Conservation (phyloP, 2,329 filamentous ascomycete genomes). For the Diplocarpon rosae region DNA sequence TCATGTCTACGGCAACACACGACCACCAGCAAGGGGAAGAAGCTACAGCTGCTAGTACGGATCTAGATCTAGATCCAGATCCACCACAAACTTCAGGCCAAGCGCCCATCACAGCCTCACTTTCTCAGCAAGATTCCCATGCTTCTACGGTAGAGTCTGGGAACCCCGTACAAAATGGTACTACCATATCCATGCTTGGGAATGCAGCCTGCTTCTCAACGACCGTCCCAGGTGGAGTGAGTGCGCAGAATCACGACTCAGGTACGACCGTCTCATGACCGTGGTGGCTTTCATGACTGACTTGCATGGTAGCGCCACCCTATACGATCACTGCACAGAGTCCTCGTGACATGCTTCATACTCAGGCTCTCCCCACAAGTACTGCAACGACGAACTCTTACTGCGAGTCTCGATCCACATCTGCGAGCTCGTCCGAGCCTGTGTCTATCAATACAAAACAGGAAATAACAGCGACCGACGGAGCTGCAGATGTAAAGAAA, state of each 20-base stretch:
- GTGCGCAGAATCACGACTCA: slow-evolving; percentile 3
- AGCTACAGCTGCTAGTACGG: too few species aligned
- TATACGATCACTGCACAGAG: slow-evolving; percentile 7
- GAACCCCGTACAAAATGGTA: not conserved
- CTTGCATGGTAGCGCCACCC: slow-evolving; percentile 12
- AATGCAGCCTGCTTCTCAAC: not conserved
- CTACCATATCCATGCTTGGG: slow-evolving; percentile 7
- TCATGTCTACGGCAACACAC: too few species aligned
- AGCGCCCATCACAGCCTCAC: not conserved
- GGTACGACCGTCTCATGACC: slow-evolving; percentile 7
- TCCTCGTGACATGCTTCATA: slow-evolving; percentile 11
- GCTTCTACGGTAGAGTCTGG: not conserved
- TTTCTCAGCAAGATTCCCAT: not conserved
- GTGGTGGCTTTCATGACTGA: slow-evolving; percentile 5
- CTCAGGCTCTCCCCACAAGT: slow-evolving; percentile 3
- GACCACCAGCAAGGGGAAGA: too few species aligned
- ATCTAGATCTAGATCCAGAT: slow-evolving; percentile 9
- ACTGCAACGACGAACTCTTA: slow-evolving; percentile 2
- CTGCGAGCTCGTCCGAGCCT: slow-evolving; percentile 1
- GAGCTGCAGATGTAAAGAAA: slow-evolving; percentile 1
- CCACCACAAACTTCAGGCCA: slow-evolving; percentile 3
- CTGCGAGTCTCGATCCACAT: slow-evolving; percentile 1
- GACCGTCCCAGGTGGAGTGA: not conserved
- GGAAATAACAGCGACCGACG: slow-evolving; percentile 6
- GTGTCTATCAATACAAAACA: slow-evolving; percentile 5